phyloP scores from a whole-genome alignment of 768 basidiomycete species.

The Mycena leptocephala region DNA sequence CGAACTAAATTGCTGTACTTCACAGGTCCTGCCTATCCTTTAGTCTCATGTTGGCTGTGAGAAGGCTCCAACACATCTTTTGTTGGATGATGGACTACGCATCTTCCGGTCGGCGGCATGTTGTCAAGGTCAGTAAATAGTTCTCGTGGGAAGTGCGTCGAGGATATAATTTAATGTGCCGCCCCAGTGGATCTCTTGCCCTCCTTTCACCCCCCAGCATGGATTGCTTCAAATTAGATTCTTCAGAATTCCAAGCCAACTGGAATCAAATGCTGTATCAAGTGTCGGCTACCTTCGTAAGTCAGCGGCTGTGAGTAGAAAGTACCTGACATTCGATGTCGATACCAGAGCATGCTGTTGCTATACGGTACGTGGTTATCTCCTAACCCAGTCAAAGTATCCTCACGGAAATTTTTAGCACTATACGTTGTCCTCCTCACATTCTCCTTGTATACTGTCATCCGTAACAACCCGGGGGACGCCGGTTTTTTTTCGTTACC shows the following conservation, averaged over 20 bases:
- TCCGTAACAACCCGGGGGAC: conserved; percentile 9
- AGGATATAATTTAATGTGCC: conserved; percentile 6
- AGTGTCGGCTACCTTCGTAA: conserved; percentile 17
- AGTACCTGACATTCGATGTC: conserved; percentile 7
- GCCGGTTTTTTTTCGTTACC: conserved; percentile 10
- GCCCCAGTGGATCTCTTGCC: conserved; percentile 6
- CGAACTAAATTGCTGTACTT: conserved; percentile 12
- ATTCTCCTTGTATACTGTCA: conserved; percentile 19
- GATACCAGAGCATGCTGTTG: conserved; percentile 15
- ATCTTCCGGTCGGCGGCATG: conserved; percentile 16
- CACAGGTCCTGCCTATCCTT: conserved; percentile 7
- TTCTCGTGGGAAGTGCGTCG: conserved; percentile 2
- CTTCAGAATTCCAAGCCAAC: conserved; percentile 15
- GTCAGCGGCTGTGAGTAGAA: neutral
- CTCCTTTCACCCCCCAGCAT: conserved; percentile 8
- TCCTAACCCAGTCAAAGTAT: neutral
- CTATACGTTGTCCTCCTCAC: conserved; percentile 10
- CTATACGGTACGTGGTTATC: conserved; percentile 6
- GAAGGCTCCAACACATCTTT: conserved; percentile 5
- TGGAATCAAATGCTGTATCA: conserved; percentile 27
- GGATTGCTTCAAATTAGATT: conserved; percentile 11
- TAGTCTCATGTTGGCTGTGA: neutral
- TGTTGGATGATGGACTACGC: conserved; percentile 6
- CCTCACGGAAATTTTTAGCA: neutral
- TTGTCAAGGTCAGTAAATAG: conserved; percentile 7